These are phyloP conservation scores for Eucalyptus tenuipes DNA, from an alignment of 345 rosid species.

Conservation along the genomic window DNA sequence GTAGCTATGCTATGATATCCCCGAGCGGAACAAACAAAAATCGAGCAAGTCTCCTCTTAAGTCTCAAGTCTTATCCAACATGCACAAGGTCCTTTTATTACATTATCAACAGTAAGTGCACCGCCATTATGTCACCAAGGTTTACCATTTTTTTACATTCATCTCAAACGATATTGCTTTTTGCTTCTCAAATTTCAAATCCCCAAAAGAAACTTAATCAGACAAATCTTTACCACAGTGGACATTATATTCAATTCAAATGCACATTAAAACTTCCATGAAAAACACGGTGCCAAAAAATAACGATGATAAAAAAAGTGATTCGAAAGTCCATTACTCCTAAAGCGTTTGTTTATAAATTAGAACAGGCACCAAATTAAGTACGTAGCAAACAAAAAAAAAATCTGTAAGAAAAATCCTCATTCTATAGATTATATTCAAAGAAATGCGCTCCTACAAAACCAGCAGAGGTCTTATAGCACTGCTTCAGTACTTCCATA, in stretches of 20 bases:
- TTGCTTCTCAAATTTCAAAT: too few species aligned
- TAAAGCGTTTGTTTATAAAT: neutral
- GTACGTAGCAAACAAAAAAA: neutral
- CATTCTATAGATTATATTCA: neutral
- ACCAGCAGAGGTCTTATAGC: neutral
- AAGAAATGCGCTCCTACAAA: neutral
- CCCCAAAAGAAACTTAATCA: too few species aligned
- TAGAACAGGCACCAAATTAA: neutral
- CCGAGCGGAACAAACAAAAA: neutral
- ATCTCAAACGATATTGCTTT: too few species aligned
- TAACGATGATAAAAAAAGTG: neutral
- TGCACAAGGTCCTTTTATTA: neutral
- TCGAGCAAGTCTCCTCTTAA: neutral
- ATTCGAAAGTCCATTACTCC: neutral
- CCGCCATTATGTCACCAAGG: neutral
- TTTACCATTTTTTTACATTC: neutral
- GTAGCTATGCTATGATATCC: neutral
- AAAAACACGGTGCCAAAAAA: neutral
- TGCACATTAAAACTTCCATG: too few species aligned
- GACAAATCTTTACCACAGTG: too few species aligned
- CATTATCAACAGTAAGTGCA: neutral
- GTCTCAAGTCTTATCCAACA: neutral
- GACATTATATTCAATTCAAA: too few species aligned
- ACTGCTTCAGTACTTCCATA: neutral
- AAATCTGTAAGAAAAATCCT: neutral